A percentile compares a stretch with the other conserved stretches of the same genome.
These are phyloP conservation scores for Entomortierella chlamydospora DNA, from an alignment of 192 early-diverging fungal species.

Conservation along the genomic window DNA sequence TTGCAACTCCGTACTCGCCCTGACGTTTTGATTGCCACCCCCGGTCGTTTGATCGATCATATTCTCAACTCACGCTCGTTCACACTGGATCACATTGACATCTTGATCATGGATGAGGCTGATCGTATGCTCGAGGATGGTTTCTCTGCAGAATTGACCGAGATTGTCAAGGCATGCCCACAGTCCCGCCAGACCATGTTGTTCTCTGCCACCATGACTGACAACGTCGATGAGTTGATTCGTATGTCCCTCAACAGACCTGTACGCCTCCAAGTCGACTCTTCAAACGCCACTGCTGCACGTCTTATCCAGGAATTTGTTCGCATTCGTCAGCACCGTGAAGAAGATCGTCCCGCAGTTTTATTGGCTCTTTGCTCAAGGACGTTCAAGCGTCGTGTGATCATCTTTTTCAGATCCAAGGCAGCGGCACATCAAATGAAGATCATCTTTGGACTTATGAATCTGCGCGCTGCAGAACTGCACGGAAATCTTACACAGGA, in stretches of 20 bases:
- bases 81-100: constrained; percentile 89
- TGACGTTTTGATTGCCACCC: constrained; percentile 97
- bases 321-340: constrained; percentile 86
- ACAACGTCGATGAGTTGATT: constrained; percentile 95
- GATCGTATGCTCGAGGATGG: constrained; percentile 99
- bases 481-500: constrained; percentile 96
- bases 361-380: constrained; percentile 86
- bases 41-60: constrained; percentile 98
- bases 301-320: constrained; percentile 96
- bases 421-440: constrained; percentile 98
- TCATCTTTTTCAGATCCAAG: constrained; percentile 97
- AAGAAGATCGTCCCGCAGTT: constrained; percentile 88
- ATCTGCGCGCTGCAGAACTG: constrained; percentile 88
- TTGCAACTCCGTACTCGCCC: constrained; percentile 85
- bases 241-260: constrained; percentile 92
- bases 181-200: constrained; percentile 95
- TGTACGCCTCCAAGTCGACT: constrained; percentile 91
- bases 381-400: constrained; percentile 81
- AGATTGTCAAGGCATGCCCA: constrained; percentile 93
- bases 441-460: constrained; percentile 92
- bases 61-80: constrained; percentile 93
- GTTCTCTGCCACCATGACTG: constrained; percentile 99
- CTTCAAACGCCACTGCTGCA: constrained; percentile 78
- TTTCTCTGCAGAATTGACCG: constrained; percentile 94
- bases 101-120: constrained; percentile 99